A percentile compares a stretch with the other conserved stretches of the same genome.
These are phyloP conservation scores for Royoungia palumana DNA, from an alignment of 768 basidiomycete genomes.

Conservation along the genomic window DNA sequence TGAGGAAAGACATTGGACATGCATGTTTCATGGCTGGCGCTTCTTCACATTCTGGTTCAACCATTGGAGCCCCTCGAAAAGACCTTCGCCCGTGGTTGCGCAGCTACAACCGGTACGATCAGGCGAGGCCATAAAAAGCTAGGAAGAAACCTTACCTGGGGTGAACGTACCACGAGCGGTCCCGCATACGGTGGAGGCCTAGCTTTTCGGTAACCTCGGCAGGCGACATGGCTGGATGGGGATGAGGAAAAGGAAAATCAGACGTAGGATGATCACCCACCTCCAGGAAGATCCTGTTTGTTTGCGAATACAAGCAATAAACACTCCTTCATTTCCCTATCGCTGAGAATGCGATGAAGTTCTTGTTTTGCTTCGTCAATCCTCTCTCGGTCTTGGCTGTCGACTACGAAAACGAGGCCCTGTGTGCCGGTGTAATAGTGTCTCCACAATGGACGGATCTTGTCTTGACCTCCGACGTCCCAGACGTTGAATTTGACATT, in stretches of 20 bases:
- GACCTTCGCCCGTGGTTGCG: conserved; percentile 93
- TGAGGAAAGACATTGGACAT: conserved; percentile 13
- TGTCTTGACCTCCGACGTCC: conserved; percentile 99
- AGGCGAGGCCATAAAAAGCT: neutral
- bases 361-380: conserved; percentile 97
- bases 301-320: conserved; percentile 97
- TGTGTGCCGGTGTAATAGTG: conserved; percentile 99
- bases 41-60: conserved; percentile 96
- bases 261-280: conserved; percentile 43
- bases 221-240: conserved; percentile 82
- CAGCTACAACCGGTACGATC: conserved; percentile 52
- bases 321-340: conserved; percentile 98
- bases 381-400: conserved; percentile 92
- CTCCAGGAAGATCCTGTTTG: conserved; percentile 97
- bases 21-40: conserved; percentile 59
- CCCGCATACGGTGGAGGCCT: conserved; percentile 92
- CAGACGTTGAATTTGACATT: conserved; percentile 95
- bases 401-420: conserved; percentile 96
- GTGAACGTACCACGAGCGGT: conserved; percentile 98
- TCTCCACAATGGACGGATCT: conserved; percentile 97
- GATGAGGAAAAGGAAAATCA: neutral
- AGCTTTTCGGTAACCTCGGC: conserved; percentile 98
- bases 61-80: conserved; percentile 98
- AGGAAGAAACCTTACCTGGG: conserved; percentile 64
- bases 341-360: conserved; percentile 91